Evolutionary conservation across 768 basidiomycete species (phyloP), one percentile per base, ranked within the genome.

Genomic region (Rubroboletus pulcherrimus): DNA sequence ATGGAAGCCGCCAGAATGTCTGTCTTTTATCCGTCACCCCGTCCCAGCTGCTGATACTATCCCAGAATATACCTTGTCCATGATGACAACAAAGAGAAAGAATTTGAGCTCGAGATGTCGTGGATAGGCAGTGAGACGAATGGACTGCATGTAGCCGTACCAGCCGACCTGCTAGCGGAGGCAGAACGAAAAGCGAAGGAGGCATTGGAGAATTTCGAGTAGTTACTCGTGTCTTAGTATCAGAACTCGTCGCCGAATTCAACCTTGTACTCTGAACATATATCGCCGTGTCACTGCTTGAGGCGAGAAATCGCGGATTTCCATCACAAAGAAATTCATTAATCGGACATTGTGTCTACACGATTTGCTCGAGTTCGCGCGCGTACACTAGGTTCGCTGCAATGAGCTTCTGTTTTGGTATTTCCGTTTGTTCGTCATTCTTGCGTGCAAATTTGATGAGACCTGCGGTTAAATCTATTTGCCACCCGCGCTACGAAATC

Each of bases 61-160:
- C 42, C 30, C 69, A 99, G 96, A 69, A 96, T 98, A 69, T 93
- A 99, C 73, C 83, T 93, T 39, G 94, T 97, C 15, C 97, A 99
- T 67, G 96, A 98, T 59, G 97, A 98, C 69, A 86, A 91, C 58
- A 97, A 98, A 73, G 95, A 98, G 76, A 98, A 98, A 69, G 91
- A 95, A 48, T 98, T 99, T 60, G 97, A 98, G 69, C 82, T 99
- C 29, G 97, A 99, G 74, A 84, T 99, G 81, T 91, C 94, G 35
- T 99, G 97, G 97, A 86, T 98, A 55, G 85, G 93, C 38, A 80
- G 84, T 34, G 92, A 96, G 73, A 91, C 89, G 33, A 83, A 85
- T 31, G 84, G 85, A 51, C 70, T 86, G 46, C 94, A 98, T 72
- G 78, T 83, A 26, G 81, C 85, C 26, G 92, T 99, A 52, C 97